phyloP scores from a whole-genome alignment of 495 filamentous ascomycete genomes.

The Hypoxylon fuscum region DNA sequence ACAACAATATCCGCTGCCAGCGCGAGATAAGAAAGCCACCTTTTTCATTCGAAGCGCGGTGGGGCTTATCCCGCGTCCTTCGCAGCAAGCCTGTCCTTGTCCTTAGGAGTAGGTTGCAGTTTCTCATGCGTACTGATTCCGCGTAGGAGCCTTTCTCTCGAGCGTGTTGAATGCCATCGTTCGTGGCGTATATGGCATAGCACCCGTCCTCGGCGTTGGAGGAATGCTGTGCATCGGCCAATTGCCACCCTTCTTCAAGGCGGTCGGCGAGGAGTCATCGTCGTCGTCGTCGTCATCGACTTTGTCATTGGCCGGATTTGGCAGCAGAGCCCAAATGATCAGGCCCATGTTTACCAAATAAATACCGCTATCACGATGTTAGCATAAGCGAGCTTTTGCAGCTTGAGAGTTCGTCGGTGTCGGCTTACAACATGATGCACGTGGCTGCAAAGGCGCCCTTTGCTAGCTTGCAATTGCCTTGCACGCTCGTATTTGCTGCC shows the following conservation, averaged over 20 bases:
- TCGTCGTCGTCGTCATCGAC: conserved; percentile 51
- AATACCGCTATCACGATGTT: conserved; percentile 50
- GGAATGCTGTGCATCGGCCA: conserved; percentile 58
- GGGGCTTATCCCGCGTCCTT: conserved; percentile 14
- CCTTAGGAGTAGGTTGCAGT: neutral
- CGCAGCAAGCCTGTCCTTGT: neutral
- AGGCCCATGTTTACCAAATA: conserved; percentile 66
- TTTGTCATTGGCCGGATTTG: conserved; percentile 57
- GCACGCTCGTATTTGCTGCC: conserved; percentile 61
- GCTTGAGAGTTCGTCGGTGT: conserved; percentile 4
- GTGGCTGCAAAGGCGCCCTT: conserved; percentile 78
- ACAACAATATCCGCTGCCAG: conserved; percentile 28
- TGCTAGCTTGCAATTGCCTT: conserved; percentile 78
- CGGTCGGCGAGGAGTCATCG: conserved; percentile 29
- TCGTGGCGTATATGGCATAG: conserved; percentile 59
- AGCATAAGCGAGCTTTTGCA: neutral
- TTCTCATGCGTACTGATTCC: conserved; percentile 27
- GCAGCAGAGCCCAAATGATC: conserved; percentile 68
- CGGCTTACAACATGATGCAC: conserved; percentile 74
- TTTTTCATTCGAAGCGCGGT: conserved; percentile 9
- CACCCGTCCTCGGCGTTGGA: conserved; percentile 39
- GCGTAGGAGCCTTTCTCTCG: conserved; percentile 58
- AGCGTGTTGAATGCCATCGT: conserved; percentile 65
- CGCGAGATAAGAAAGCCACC: conserved; percentile 30
- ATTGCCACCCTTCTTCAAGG: conserved; percentile 37